phyloP scores from a whole-genome alignment of 306 rosid species.

The Cicer chorassanicum region DNA sequence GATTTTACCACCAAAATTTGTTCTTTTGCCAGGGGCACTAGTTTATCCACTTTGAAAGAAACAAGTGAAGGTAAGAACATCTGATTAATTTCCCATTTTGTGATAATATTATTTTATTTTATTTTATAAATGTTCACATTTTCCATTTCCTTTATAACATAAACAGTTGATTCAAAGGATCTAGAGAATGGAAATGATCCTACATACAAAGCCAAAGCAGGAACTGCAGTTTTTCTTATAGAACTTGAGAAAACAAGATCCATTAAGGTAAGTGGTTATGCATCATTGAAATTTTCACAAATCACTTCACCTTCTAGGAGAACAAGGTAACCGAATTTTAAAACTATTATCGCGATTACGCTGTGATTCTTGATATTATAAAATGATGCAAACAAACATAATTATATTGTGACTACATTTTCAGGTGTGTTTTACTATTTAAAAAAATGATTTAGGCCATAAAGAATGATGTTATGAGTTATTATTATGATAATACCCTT shows the following conservation, averaged over 20 bases:
- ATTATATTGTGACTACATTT: not conserved
- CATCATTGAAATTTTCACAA: slow-evolving; percentile 27
- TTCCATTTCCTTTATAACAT: slow-evolving; percentile 34
- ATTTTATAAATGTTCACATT: slow-evolving; percentile 27
- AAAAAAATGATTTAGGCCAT: not conserved
- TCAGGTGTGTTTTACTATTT: not conserved
- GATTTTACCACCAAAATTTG: slow-evolving; percentile 26
- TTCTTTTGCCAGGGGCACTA: slow-evolving; percentile 51
- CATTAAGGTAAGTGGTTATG: slow-evolving; percentile 64
- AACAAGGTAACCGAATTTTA: not conserved
- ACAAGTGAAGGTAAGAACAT: slow-evolving; percentile 50
- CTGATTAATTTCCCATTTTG: not conserved
- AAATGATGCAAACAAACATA: not conserved
- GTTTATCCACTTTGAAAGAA: slow-evolving; percentile 38
- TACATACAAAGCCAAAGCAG: slow-evolving; percentile 58
- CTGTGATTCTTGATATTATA: not conserved
- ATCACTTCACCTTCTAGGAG: not conserved
- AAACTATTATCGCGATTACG: not conserved
- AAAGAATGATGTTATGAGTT: not conserved
- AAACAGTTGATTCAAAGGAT: slow-evolving; percentile 51
- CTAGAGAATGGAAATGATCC: slow-evolving; percentile 51
- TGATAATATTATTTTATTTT: not conserved
- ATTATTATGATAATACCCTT: not conserved
- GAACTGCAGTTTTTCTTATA: slow-evolving; percentile 79
- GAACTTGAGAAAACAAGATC: slow-evolving; percentile 79